Percentiles rank a stretch among this genome's conserved stretches.
Conservation (phyloP, 192 early-diverging fungal species). For the Coemansia interrupta region DNA sequence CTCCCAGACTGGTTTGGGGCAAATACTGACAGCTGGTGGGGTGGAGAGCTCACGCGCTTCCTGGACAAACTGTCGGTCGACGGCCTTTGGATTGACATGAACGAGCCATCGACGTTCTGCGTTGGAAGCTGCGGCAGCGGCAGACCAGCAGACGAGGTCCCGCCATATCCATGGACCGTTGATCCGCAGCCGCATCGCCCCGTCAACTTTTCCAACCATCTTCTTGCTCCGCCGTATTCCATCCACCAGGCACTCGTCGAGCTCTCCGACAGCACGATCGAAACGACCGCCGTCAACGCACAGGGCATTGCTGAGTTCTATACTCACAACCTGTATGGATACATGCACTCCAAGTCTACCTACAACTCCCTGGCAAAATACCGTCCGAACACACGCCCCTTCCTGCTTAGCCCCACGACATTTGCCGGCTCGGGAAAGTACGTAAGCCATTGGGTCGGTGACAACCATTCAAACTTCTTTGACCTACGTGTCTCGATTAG, state of each 20-base stretch:
- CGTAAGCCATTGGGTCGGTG: constrained; percentile 51
- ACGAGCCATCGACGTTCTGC: constrained; percentile 65
- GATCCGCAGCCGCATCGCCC: constrained; percentile 16
- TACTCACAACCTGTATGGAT: constrained; percentile 62
- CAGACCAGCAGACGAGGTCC: constrained; percentile 13
- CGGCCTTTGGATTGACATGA: constrained; percentile 72
- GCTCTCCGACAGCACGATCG: constrained; percentile 51
- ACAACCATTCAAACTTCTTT: constrained; percentile 60
- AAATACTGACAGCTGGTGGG: constrained; percentile 54
- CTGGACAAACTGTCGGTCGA: constrained; percentile 48
- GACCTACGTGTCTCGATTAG: constrained; percentile 61
- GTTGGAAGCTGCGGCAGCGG: constrained; percentile 55
- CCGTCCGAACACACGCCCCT: constrained; percentile 53
- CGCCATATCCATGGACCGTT: constrained; percentile 17
- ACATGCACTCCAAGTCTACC: constrained; percentile 58
- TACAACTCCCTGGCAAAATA: constrained; percentile 38
- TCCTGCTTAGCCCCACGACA: constrained; percentile 61
- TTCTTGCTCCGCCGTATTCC: constrained; percentile 51
- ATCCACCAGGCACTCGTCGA: constrained; percentile 53
- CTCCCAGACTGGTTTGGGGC: constrained; percentile 63
- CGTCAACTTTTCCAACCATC: constrained; percentile 33
- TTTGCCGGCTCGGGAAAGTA: constrained; percentile 61
- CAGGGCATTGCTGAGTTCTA: constrained; percentile 54
- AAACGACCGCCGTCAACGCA: constrained; percentile 52
- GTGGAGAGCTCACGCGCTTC: constrained; percentile 41